phyloP scores from a whole-genome alignment of 78 protist species.

The Trichosphaerium sp. region DNA sequence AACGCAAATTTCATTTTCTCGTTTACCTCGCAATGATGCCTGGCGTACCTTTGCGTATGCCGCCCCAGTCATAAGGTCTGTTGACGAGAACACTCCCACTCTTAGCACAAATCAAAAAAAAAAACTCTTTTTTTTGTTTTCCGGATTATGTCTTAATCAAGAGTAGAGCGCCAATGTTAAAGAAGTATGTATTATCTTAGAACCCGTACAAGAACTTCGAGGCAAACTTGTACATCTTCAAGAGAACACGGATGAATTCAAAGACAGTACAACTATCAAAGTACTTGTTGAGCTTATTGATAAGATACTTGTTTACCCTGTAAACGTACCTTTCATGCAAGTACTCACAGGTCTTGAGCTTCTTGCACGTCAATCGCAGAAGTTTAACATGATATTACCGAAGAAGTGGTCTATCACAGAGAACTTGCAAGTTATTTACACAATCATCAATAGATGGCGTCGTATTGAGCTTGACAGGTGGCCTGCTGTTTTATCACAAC shows the following conservation, averaged over 20 bases:
- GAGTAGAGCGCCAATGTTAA: no score
- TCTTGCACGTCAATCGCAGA: constrained; percentile 40
- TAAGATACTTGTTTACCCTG: constrained; percentile 24
- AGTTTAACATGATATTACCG: constrained; percentile 57
- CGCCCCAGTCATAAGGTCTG: background rate
- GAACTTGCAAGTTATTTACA: constrained; percentile 4
- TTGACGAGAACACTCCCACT: background rate
- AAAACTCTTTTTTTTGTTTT: no score
- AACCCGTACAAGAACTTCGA: no score
- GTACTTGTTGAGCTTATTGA: constrained; percentile 13
- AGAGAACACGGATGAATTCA: no score
- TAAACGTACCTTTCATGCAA: constrained; percentile 42
- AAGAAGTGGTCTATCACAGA: constrained; percentile 13
- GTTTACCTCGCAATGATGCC: no score
- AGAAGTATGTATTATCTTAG: no score
- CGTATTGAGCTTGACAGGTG: constrained; percentile 59
- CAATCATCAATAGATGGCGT: constrained; percentile 66
- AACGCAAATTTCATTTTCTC: no score
- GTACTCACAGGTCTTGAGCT: constrained; percentile 61
- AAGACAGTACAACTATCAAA: constrained; percentile 17
- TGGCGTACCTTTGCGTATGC: no score
- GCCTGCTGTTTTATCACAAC: constrained; percentile 46
- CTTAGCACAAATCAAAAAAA: no score
- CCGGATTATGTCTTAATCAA: no score
- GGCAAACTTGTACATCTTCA: no score